A percentile compares a stretch with the other conserved stretches of the same genome.
These are phyloP conservation scores for Alternaria sp. DNA, from an alignment of 2,329 filamentous ascomycete species.

Conservation along the genomic window DNA sequence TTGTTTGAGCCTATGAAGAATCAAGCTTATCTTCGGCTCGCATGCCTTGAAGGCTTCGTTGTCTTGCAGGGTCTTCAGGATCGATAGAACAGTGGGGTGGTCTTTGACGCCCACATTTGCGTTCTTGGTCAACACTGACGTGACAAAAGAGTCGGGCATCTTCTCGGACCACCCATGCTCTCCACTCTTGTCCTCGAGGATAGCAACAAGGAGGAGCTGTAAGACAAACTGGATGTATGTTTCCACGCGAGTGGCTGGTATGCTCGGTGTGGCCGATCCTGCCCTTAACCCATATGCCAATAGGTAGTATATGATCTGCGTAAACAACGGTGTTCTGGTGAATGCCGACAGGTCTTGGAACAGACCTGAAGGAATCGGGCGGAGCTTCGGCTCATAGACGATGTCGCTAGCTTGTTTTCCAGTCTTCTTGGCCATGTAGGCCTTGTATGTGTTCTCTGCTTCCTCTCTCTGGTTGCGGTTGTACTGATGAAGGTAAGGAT, in stretches of 20 bases:
- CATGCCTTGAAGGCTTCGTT: conserved; percentile 82
- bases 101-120: conserved; percentile 54
- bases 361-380: conserved; percentile 74
- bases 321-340: conserved; percentile 83
- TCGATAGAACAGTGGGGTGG: conserved; percentile 57
- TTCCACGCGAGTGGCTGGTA: conserved; percentile 84
- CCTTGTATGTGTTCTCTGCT: conserved; percentile 86
- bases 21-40: conserved; percentile 81
- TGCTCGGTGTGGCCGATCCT: conserved; percentile 70
- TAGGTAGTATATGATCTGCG: conserved; percentile 87
- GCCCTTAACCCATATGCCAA: conserved; percentile 80
- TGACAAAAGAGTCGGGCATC: conserved; percentile 70
- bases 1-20: conserved; percentile 84
- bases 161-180: conserved; percentile 48
- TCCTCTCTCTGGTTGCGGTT: conserved; percentile 97
- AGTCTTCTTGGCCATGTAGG: conserved; percentile 84
- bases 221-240: conserved; percentile 90
- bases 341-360: conserved; percentile 81
- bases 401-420: conserved; percentile 82
- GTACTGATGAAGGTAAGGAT: conserved; percentile 95
- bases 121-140: conserved; percentile 69
- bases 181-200: conserved; percentile 76
- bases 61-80: conserved; percentile 60
- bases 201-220: conserved; percentile 84
- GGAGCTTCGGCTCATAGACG: conserved; percentile 87